phyloP scores from a whole-genome alignment of 2,329 filamentous ascomycete species.

The Trichoderma pleuroti region DNA sequence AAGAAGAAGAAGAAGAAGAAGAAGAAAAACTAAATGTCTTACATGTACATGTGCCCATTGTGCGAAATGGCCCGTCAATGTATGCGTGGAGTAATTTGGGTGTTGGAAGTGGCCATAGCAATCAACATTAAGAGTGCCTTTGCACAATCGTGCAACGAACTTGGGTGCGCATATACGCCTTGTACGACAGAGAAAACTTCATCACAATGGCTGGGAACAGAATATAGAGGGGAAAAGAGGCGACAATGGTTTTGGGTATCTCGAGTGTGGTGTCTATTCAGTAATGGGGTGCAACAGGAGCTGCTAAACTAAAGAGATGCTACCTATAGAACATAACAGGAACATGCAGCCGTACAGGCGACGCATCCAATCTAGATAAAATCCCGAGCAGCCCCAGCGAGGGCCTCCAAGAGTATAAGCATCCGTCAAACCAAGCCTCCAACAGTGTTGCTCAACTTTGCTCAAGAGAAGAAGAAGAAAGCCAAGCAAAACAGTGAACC shows the following conservation, averaged over 20 bases:
- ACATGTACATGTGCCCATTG: constrained; percentile 1
- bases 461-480: not conserved
- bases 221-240: not conserved
- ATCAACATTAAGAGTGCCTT: not conserved
- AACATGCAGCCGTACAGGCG: constrained; percentile 24
- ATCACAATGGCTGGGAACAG: not conserved
- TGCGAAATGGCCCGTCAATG: not conserved
- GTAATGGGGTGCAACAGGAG: constrained; percentile 28
- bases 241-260: constrained; percentile 31
- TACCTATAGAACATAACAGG: constrained; percentile 16
- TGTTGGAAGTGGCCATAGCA: not conserved
- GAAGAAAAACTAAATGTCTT: not conserved
- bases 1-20: constrained; percentile 31
- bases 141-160: not conserved
- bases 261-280: constrained; percentile 35
- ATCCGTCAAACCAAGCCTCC: constrained; percentile 18
- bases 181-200: not conserved
- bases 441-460: constrained; percentile 18
- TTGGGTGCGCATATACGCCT: not conserved
- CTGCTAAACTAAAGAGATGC: constrained; percentile 21
- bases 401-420: constrained; percentile 18
- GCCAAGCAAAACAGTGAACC: constrained; percentile 18
- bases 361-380: constrained; percentile 31
- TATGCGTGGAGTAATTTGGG: not conserved
- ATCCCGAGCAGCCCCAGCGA: constrained; percentile 21